Base-by-base conservation (phyloP, 1,284 basidiomycete species). In the Papiliotrema terrestris region DNA sequence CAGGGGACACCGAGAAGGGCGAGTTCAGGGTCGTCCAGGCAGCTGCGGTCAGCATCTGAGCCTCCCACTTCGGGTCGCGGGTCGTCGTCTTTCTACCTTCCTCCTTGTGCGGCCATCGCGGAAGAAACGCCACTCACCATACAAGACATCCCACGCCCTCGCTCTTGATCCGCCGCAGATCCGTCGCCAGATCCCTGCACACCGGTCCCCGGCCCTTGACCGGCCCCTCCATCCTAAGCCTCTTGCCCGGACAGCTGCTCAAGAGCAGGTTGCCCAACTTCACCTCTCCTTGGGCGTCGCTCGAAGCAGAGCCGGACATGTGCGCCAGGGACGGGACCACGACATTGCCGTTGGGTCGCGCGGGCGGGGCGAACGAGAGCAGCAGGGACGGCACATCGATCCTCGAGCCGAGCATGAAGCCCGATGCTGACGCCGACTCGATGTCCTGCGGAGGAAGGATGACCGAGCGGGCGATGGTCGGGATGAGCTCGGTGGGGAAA, bases 201-300 rank as follows among this genome's bases (percentile, higher is more conserved):
- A 98, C 89, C 0, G 87, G 86, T 32, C 84, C 83, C 20, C 93
- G 82, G 2, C 91, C 91, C 68, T 84, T 87, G 19, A 86, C 83
- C 17, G 88, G 88, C 1, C 91, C 91, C 54, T 81, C 81, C 54
- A 98, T 80, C 39, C 95, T 84, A 11, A 98, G 88, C 80, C 97
- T 93, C 77, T 98, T 98, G 8, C 95, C 95, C 0, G 95, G 95
- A 77, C 94, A 98, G 6, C 90, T 94, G 2, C 89, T 92, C 29
- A 98, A 77, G 45, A 89, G 82, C 36, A 98, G 74, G 73, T 98
- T 98, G n/a, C 95, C 95, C 1, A 97, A 74, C 37, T 63, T 72
- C 23, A 78, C 72, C 29, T 32, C 29, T 32, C 29, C 29, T 6
- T 32, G 5, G 29, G 11, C 29, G 6, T 32, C 29, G 26, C 59